These are phyloP conservation scores for Eucalyptus paniculata DNA, from an alignment of 345 rosid genomes.

Conservation along the genomic window DNA sequence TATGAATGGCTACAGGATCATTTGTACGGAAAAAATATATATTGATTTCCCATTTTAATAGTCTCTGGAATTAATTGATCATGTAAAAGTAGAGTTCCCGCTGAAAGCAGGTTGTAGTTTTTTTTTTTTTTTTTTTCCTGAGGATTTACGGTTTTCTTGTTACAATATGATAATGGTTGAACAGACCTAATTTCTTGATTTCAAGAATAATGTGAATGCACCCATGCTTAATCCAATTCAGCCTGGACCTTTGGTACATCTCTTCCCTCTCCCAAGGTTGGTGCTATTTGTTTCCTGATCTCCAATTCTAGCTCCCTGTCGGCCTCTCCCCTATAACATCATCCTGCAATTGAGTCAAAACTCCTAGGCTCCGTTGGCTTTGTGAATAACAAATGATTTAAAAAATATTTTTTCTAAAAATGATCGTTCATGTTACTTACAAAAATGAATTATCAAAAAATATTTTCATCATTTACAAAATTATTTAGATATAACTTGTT, in stretches of 20 bases:
- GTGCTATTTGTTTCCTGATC: background rate
- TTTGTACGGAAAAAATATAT: background rate
- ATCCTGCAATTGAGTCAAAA: background rate
- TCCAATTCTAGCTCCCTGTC: background rate
- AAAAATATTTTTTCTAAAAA: no score
- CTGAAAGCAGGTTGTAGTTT: no score
- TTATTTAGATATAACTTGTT: no score
- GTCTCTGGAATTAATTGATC: background rate
- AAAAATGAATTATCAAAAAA: no score
- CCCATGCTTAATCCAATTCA: background rate
- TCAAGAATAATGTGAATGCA: background rate
- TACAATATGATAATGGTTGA: background rate
- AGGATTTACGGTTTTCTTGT: background rate
- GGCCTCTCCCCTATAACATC: background rate
- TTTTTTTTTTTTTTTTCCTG: background rate
- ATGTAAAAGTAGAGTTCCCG: no score
- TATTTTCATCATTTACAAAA: no score
- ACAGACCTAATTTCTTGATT: background rate
- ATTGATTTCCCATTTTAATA: background rate
- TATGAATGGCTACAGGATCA: background rate
- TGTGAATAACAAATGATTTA: background rate
- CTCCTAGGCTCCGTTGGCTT: background rate
- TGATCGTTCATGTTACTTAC: accelerated
- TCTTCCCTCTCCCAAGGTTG: background rate
- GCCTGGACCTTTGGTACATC: background rate